Base-by-base conservation (phyloP, 345 rosid genomes). In the Iberis pinnata region DNA sequence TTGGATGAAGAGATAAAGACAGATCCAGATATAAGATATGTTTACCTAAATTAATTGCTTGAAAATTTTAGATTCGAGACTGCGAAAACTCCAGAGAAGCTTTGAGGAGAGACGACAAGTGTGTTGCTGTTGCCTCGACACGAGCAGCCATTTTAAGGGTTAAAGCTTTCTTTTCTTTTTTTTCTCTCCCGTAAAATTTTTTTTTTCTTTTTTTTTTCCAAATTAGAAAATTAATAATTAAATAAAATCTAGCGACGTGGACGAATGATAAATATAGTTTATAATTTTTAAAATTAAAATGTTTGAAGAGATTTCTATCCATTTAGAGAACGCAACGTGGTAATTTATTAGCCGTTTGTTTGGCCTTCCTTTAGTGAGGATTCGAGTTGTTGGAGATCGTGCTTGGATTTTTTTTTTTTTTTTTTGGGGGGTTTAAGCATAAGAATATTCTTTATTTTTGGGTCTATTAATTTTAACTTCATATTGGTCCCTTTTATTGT, bases 61-160 rank as follows among this genome's bases (percentile, higher is more conserved):
- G 22, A 40, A 29, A 20, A 12, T 2, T 11, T 20, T 22, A 50
- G 65, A 60, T 50, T 60, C 43, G 12, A 15, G 49, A 49, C 35
- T 49, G 65, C 49, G 65, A 49, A 60, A 50, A 41, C 50, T 40
- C 32, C 42, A 50, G 57, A 41, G 65, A 40, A 60, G 33, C 42
- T 13, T 49, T 29, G 33, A 7, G 24, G 65, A 17, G 83, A 72
- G 75, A 56, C 80, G 96, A 88, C 96, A 88, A 71, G 93, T 88
- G 93, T 81, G 57, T 80, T 74, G 46, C 45, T 32, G 50, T 64
- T 38, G 61, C 71, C 75, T 56, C 25, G 81, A 77, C 84, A 81
- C 84, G 88, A 58, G 76, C 80, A 78, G 65, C 48, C 49, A 72
- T 78, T 78, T 84, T 80, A 74, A 73, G 82, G 67, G 47, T 56